Evolutionary conservation across 805 yeast genomes (phyloP), one percentile per base, ranked within the genome.

Genomic region (Candida ulmi): DNA sequence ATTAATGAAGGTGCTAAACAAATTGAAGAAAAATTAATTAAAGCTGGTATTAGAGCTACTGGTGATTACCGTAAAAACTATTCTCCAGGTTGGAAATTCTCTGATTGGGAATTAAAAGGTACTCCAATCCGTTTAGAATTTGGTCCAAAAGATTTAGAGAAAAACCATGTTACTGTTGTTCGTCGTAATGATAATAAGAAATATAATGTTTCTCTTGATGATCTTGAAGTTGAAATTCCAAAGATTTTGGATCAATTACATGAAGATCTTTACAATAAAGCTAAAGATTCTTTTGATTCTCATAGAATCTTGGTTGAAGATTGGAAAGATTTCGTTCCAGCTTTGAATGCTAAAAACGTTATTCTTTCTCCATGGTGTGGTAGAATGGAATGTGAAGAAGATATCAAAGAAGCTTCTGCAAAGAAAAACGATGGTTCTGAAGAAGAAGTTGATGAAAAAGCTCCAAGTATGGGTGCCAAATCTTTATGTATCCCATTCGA

Each of bases 401-500:
- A 85, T 53, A 95, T 93, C 66, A 93, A 95, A 75, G 96, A 90
- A 35, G 72, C 87, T 33, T 88, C 95, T 32, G 72, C 78, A 32
- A 80, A 74, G 65, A 78, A 81, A 59, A 84, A 83, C 60, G 81
- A 79, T 53, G 84, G 88, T 51, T 91, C 83, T 47, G 95, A 85
- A 50, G 87, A 79, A 52, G 96, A 85, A 62, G 83, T 72, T 36
- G 99, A 93, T 61, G 98, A 93, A 59, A 84, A 86, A 64, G 88
- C 99, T 18, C 99, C 99, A 61, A 80, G 95, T 38, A 93, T 93
- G 99, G 99, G 99, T 60, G 99, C 99, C 51, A 93, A 93, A 73
- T 84, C 96, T 17, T 74, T 93, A 65, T 93, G 99, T 77, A 90
- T 90, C 63, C 99, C 99, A 50, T 81, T 80, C 59, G 84, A 86